Percentiles rank a stretch among this genome's conserved stretches.
phyloP scores from a whole-genome alignment of 116 monocot genomes.

The Cymodocea nodosa region DNA sequence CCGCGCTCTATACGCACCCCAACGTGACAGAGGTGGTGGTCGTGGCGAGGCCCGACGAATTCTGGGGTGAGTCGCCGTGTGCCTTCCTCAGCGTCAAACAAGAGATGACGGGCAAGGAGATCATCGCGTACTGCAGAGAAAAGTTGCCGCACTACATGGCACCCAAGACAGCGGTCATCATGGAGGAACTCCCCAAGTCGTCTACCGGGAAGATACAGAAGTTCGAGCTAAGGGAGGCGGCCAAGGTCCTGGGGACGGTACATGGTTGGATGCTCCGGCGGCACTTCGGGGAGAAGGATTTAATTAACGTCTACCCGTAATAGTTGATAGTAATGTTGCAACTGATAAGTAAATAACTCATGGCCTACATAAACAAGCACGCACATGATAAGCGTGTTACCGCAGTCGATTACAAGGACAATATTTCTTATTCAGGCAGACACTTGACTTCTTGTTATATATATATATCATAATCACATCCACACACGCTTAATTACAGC shows the following conservation, averaged over 20 bases:
- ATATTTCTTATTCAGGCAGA: too few relatives aligned
- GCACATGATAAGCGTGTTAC: too few relatives aligned
- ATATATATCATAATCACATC: too few relatives aligned
- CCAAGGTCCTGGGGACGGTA: constrained; percentile 26
- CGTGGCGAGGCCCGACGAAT: constrained; percentile 73
- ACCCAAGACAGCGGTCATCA: constrained; percentile 71
- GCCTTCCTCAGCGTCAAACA: constrained; percentile 64
- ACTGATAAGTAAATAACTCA: too few relatives aligned
- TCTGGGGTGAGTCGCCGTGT: constrained; percentile 91
- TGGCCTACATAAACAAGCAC: too few relatives aligned
- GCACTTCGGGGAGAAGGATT: too few relatives aligned
- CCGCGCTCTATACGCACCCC: constrained; percentile 57
- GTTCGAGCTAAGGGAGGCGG: constrained; percentile 40
- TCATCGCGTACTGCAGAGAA: constrained; percentile 55
- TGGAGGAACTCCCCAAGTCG: constrained; percentile 57
- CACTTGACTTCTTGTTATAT: too few relatives aligned
- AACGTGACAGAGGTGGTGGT: constrained; percentile 75
- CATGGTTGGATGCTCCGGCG: too few relatives aligned
- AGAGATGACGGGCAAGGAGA: constrained; percentile 15
- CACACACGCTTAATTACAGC: too few relatives aligned
- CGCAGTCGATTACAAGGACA: too few relatives aligned
- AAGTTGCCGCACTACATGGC: constrained; percentile 76
- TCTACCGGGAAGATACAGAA: constrained; percentile 84
- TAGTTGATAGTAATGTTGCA: too few relatives aligned
- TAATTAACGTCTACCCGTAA: too few relatives aligned